phyloP scores from a whole-genome alignment of 495 filamentous ascomycete species.

The Trichoderma orchidacearum region DNA sequence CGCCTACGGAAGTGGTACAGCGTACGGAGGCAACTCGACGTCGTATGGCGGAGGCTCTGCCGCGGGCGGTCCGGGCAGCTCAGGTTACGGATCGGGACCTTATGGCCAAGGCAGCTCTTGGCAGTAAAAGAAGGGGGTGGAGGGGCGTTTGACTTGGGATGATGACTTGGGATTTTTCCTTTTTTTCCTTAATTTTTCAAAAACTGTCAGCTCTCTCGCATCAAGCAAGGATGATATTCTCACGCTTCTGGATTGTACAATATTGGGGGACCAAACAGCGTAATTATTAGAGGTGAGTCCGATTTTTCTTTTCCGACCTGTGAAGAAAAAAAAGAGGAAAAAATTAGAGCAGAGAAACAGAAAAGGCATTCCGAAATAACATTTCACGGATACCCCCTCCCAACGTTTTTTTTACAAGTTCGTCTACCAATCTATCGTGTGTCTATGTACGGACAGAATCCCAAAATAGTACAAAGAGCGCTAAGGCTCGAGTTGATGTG shows the following conservation, averaged over 20 bases:
- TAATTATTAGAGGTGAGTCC: neutral
- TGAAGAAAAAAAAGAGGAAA: neutral
- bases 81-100: slow-evolving; percentile 51
- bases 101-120: slow-evolving; percentile 37
- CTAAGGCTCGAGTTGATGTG: too few relatives aligned
- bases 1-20: slow-evolving; percentile 50
- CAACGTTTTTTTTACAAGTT: neutral
- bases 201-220: neutral
- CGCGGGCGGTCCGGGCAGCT: slow-evolving; percentile 47
- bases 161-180: neutral
- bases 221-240: neutral
- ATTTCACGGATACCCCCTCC: too few relatives aligned
- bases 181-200: neutral
- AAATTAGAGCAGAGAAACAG: neutral
- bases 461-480: too few relatives aligned
- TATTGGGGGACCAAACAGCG: neutral
- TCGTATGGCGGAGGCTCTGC: neutral
- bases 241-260: neutral
- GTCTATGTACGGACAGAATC: too few relatives aligned
- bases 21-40: slow-evolving; percentile 34
- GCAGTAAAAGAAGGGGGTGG: slow-evolving; percentile 11
- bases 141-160: neutral
- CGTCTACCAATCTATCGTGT: neutral
- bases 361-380: too few relatives aligned
- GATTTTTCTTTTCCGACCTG: neutral